A percentile compares a stretch with the other conserved stretches of the same genome.
Evolutionary conservation across 148 eudicot genomes (phyloP).

Genomic region (Chenopodium quinoa): DNA sequence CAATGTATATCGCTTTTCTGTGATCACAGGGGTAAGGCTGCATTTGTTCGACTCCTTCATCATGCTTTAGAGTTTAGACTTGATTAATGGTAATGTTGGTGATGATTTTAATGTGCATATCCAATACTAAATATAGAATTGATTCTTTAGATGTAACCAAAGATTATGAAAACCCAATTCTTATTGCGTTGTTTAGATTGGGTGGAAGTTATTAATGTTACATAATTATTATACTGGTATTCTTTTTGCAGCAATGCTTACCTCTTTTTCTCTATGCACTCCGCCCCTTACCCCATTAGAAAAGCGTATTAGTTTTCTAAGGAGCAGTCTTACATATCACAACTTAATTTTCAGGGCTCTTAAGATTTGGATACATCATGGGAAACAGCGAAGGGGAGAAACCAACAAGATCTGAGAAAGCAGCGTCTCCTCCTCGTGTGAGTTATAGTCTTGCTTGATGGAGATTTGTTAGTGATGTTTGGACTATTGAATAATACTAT

Average conservation of each 20-base stretch:
- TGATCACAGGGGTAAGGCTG: not conserved
- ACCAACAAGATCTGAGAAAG: conserved; percentile 37
- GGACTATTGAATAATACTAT: not conserved
- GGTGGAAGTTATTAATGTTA: not conserved
- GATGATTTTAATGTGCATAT: not conserved
- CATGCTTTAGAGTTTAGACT: not conserved
- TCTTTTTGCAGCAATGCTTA: not conserved
- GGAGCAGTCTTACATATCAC: not conserved
- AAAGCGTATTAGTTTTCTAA: not conserved
- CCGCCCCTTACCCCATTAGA: not conserved
- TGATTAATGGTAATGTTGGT: not conserved
- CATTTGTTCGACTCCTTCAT: not conserved
- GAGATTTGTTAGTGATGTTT: not conserved
- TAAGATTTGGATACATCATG: conserved; percentile 25
- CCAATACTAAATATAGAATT: not conserved
- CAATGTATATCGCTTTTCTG: not conserved
- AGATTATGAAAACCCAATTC: not conserved
- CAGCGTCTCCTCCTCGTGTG: conserved; percentile 45
- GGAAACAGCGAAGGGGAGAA: conserved; percentile 42
- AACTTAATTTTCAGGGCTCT: conserved; percentile 1
- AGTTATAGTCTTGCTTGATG: conserved; percentile 10
- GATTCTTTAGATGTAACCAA: not conserved
- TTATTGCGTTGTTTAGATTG: not conserved
- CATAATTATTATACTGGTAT: not conserved
- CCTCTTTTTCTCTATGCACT: not conserved